Percentiles rank a stretch among this genome's conserved stretches.
Conservation (phyloP, 2,329 filamentous ascomycete genomes). For the Pseudocercospora pini-densiflorae region DNA sequence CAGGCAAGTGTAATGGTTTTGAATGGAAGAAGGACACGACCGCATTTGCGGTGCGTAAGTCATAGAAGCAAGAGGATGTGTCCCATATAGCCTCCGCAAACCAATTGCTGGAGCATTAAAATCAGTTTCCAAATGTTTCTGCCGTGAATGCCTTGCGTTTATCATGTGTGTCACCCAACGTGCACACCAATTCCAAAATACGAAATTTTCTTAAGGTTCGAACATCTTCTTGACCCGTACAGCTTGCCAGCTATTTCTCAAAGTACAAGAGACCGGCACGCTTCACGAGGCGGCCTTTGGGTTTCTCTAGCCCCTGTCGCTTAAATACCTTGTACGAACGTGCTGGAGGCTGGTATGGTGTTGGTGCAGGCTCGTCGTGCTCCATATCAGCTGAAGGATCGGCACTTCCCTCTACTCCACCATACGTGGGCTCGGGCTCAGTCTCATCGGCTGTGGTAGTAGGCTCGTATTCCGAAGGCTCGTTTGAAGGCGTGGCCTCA, state of each 20-base stretch:
- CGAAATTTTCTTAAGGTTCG: neutral
- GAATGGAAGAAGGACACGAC: neutral
- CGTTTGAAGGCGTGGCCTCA: neutral
- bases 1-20: neutral
- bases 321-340: slow-evolving; percentile 1
- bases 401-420: neutral
- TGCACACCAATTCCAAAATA: neutral
- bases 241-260: neutral
- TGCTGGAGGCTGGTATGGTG: neutral
- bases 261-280: slow-evolving; percentile 2
- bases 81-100: too few relatives aligned
- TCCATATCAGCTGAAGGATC: neutral
- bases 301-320: slow-evolving; percentile 4
- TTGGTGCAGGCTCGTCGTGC: neutral
- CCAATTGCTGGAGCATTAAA: neutral
- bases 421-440: slow-evolving; percentile 3
- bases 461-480: neutral
- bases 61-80: too few relatives aligned
- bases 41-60: too few relatives aligned
- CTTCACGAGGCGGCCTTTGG: neutral
- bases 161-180: neutral
- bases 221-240: neutral
- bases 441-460: neutral
- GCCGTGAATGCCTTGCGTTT: neutral
- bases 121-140: neutral